phyloP scores from a whole-genome alignment of 352 stramenopile species.

The Porosira glacialis region DNA sequence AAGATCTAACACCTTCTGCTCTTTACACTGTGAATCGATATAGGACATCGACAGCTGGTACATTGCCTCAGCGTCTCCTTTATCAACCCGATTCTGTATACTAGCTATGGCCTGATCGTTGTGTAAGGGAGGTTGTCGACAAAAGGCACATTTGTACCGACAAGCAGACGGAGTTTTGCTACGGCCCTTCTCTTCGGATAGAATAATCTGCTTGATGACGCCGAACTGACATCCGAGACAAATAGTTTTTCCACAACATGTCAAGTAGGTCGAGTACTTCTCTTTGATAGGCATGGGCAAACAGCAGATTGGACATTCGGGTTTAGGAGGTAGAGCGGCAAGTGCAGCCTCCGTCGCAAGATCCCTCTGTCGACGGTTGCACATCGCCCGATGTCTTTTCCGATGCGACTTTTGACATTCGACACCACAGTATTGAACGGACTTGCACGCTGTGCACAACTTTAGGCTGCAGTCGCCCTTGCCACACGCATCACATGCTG shows the following conservation, averaged over 20 bases:
- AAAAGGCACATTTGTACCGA: background rate
- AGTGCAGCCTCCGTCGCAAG: background rate
- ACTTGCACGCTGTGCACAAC: background rate
- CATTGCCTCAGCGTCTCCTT: background rate
- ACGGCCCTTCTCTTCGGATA: too few species aligned
- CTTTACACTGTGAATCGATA: background rate
- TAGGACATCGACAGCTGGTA: background rate
- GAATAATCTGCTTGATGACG: too few species aligned
- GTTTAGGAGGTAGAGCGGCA: background rate
- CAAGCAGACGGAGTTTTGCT: too few species aligned
- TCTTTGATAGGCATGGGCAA: background rate
- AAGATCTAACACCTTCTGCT: background rate
- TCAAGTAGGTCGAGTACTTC: background rate
- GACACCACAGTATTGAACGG: constrained; percentile 2
- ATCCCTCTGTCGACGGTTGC: background rate
- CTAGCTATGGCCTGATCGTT: background rate
- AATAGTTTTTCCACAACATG: background rate
- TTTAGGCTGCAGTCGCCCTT: background rate
- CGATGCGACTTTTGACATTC: constrained; percentile 5
- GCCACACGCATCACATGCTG: background rate
- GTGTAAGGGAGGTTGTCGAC: background rate
- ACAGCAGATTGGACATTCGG: background rate
- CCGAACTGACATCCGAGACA: background rate
- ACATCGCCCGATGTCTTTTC: background rate
- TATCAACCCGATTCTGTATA: background rate